These are phyloP conservation scores for Digitaria exilis DNA, from an alignment of 202 grass and related monocot genomes.

Conservation along the genomic window DNA sequence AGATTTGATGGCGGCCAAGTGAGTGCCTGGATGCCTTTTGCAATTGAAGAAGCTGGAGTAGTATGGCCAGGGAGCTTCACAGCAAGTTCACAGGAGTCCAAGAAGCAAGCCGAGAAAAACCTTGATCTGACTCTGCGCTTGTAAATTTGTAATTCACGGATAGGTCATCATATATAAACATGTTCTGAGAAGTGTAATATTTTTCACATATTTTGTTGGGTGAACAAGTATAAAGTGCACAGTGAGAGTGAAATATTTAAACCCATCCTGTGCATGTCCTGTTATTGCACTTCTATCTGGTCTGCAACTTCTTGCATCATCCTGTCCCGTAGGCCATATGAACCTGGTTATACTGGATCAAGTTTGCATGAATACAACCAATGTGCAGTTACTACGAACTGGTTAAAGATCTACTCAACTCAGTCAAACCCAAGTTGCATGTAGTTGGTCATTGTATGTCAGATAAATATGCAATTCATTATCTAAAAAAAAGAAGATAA, in stretches of 20 bases:
- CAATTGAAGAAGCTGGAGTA: conserved; percentile 44
- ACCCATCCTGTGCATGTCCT: not conserved
- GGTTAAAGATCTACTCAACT: not conserved
- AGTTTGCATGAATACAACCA: not conserved
- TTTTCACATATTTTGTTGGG: conserved; percentile 2
- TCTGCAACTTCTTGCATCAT: not conserved
- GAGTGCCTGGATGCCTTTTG: conserved; percentile 50
- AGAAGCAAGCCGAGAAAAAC: conserved; percentile 47
- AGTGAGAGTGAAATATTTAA: not conserved
- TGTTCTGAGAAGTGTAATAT: conserved; percentile 22
- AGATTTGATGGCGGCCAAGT: conserved; percentile 53
- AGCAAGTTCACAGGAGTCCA: conserved; percentile 43
- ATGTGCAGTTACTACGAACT: not conserved
- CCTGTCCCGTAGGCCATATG: not conserved
- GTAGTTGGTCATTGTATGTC: not conserved
- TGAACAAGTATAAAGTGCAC: not conserved
- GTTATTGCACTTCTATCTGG: not conserved
- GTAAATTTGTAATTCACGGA: conserved; percentile 43
- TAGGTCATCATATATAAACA: conserved; percentile 35
- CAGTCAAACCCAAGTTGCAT: not conserved
- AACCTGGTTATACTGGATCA: conserved; percentile 1
- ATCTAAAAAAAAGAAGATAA: too few species aligned
- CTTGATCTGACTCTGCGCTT: conserved; percentile 79
- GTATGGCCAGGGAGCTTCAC: conserved; percentile 83
- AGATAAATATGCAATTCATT: not conserved